phyloP scores from a whole-genome alignment of 306 rosid genomes.

The Lotus japonicus region DNA sequence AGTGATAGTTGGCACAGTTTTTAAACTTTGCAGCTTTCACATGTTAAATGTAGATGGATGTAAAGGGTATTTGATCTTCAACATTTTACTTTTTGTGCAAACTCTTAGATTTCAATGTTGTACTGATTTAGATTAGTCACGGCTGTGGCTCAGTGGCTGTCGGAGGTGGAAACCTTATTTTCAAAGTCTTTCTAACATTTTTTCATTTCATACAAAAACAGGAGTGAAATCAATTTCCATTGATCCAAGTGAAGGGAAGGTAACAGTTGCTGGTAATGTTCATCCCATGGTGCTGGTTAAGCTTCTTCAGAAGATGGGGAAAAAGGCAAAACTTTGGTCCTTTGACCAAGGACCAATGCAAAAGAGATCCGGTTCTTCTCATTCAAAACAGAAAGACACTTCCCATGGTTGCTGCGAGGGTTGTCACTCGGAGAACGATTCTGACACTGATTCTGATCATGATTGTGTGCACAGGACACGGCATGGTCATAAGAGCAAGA shows the following conservation, averaged over 20 bases:
- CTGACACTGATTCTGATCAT: not conserved
- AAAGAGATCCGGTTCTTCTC: not conserved
- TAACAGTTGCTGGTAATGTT: slow-evolving; percentile 9
- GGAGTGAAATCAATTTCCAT: slow-evolving; percentile 18
- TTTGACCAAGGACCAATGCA: slow-evolving; percentile 7
- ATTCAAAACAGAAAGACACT: not conserved
- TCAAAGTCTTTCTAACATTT: not conserved
- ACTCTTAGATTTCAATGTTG: too few relatives aligned
- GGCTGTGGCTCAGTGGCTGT: too few relatives aligned
- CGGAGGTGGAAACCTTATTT: too few relatives aligned
- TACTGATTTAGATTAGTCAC: too few relatives aligned
- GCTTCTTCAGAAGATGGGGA: slow-evolving; percentile 18
- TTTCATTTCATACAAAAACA: not conserved
- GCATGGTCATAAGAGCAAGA: not conserved
- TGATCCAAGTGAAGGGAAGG: slow-evolving; percentile 16
- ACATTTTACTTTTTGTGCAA: too few relatives aligned
- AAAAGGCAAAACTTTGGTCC: slow-evolving; percentile 18
- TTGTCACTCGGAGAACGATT: not conserved
- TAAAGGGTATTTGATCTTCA: too few relatives aligned
- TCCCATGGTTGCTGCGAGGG: not conserved
- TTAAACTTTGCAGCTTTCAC: too few relatives aligned
- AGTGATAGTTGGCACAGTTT: too few relatives aligned
- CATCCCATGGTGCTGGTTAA: slow-evolving; percentile 1
- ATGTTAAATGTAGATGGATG: too few relatives aligned
- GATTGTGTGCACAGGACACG: not conserved